Evolutionary conservation across 75 land plant species (phyloP).

Genomic region (Pinus taeda): DNA sequence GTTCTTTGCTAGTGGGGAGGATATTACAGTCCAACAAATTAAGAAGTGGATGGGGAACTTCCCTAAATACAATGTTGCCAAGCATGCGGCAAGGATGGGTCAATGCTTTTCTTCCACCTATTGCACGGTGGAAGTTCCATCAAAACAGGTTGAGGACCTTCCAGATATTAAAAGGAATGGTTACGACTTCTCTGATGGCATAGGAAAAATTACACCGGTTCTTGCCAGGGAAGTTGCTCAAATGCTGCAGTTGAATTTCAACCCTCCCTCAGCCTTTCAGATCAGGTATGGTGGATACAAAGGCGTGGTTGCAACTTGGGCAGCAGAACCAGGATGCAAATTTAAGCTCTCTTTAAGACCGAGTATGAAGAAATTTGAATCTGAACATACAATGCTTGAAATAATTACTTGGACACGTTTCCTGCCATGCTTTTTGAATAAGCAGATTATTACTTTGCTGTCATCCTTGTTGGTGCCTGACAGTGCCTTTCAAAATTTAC

Average conservation of each 20-base stretch:
- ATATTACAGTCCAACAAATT: conserved; percentile 26
- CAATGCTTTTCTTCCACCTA: conserved; percentile 91
- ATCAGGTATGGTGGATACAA: conserved; percentile 94
- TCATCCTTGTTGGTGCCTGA: conserved; percentile 65
- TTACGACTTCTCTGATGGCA: conserved; percentile 83
- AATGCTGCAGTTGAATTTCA: conserved; percentile 37
- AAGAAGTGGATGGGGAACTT: conserved; percentile 88
- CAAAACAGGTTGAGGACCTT: conserved; percentile 22
- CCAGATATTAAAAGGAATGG: conserved; percentile 56
- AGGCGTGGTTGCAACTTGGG: conserved; percentile 83
- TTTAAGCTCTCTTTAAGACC: conserved; percentile 56
- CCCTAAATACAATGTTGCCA: conserved; percentile 60
- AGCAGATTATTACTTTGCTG: conserved; percentile 80
- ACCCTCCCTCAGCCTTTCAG: conserved; percentile 81
- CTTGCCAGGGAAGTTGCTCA: conserved; percentile 73
- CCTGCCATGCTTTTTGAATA: conserved; percentile 81
- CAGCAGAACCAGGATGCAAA: conserved; percentile 20
- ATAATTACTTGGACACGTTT: conserved; percentile 76
- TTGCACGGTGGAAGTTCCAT: conserved; percentile 65
- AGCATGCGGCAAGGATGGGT: conserved; percentile 95
- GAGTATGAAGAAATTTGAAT: conserved; percentile 87
- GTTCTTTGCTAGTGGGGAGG: conserved; percentile 72
- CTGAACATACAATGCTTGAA: conserved; percentile 62
- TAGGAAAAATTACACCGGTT: conserved; percentile 72
- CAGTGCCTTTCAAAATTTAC: conserved; percentile 55